Percentiles rank a stretch among this genome's conserved stretches.
These are phyloP conservation scores for Volvox reticuliferus DNA, from an alignment of 139 green algal genomes.

Conservation along the genomic window DNA sequence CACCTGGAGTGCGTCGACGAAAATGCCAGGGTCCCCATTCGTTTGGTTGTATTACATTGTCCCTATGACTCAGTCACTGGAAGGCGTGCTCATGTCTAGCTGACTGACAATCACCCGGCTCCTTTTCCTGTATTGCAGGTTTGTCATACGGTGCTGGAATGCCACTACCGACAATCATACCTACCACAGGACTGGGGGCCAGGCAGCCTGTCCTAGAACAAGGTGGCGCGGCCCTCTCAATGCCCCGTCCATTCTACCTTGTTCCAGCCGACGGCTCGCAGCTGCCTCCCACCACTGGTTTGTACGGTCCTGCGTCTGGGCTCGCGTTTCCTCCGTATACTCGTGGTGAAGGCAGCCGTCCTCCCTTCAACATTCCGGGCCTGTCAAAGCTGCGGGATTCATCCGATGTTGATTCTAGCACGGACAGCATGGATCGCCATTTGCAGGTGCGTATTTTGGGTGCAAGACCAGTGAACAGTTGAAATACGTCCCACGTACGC, in stretches of 20 bases:
- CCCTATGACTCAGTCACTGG: too few relatives aligned
- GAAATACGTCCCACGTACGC: too few relatives aligned
- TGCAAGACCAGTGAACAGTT: neutral
- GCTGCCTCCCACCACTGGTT: neutral
- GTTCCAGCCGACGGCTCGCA: slow-evolving; percentile 20
- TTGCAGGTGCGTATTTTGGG: slow-evolving; percentile 7
- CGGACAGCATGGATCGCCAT: slow-evolving; percentile 25
- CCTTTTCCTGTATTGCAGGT: neutral
- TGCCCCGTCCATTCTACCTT: slow-evolving; percentile 37
- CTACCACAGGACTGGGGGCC: neutral
- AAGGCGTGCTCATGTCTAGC: too few relatives aligned
- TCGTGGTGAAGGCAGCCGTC: neutral
- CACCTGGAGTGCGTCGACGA: too few relatives aligned
- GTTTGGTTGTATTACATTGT: too few relatives aligned
- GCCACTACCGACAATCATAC: neutral
- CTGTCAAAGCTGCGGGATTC: slow-evolving; percentile 44
- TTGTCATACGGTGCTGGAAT: slow-evolving; percentile 8
- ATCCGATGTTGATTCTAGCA: slow-evolving; percentile 36
- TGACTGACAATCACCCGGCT: too few relatives aligned
- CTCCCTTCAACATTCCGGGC: neutral
- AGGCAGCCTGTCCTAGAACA: neutral
- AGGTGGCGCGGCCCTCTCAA: neutral
- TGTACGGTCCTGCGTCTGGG: neutral
- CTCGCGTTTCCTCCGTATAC: neutral
- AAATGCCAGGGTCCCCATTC: too few relatives aligned